phyloP scores from a whole-genome alignment of 208 protist genomes.

The Crithidia mellificae region DNA sequence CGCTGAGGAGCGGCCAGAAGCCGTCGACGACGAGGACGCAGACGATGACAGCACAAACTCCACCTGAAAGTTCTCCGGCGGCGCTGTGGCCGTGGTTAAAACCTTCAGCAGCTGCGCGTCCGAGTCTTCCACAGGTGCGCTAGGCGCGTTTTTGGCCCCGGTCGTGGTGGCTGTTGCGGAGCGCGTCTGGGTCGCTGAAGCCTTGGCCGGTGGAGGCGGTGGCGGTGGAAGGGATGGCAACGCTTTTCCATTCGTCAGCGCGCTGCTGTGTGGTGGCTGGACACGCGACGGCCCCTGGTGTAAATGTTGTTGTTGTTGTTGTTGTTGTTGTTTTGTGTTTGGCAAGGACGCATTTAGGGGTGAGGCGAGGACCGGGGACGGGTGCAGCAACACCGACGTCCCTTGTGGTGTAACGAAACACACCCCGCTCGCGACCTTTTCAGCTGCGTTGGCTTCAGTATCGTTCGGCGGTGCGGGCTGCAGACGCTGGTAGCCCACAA shows the following conservation, averaged over 20 bases:
- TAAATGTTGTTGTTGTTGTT: too few relatives aligned
- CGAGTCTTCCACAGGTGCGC: too few relatives aligned
- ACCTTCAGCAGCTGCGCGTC: constrained; percentile 6
- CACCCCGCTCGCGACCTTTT: too few relatives aligned
- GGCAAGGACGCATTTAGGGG: not conserved
- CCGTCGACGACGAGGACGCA: not conserved
- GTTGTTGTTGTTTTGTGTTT: not conserved
- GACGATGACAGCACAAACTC: constrained; percentile 25
- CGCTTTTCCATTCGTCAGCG: too few relatives aligned
- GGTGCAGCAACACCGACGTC: constrained; percentile 6
- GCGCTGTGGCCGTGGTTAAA: constrained; percentile 5
- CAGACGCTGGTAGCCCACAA: constrained; percentile 25
- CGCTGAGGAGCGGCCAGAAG: too few relatives aligned
- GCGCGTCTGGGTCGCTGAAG: not conserved
- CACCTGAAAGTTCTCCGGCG: constrained; percentile 26
- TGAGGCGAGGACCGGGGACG: not conserved
- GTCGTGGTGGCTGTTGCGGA: too few relatives aligned
- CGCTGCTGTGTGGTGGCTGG: too few relatives aligned
- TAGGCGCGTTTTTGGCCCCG: too few relatives aligned
- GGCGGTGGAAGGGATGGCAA: not conserved
- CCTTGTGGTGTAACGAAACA: constrained; percentile 19
- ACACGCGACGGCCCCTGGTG: too few relatives aligned
- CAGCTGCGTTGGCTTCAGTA: too few relatives aligned
- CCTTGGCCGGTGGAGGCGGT: not conserved
- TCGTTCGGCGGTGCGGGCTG: not conserved